Evolutionary conservation across 257 asterid genomes (phyloP), one percentile per base, ranked within the genome.

Genomic region (Verbena officinalis): DNA sequence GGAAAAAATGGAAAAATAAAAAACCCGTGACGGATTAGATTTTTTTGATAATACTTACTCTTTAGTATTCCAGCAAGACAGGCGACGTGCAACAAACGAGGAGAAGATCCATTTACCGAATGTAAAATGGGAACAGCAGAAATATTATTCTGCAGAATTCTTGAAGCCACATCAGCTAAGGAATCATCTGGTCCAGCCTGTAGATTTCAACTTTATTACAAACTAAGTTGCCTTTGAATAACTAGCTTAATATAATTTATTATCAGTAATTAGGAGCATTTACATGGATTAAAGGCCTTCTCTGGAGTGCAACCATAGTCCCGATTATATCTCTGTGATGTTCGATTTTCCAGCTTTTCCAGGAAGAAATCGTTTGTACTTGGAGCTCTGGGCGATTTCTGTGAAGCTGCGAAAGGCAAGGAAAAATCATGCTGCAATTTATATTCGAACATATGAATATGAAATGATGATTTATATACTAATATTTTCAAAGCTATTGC

Each of bases 151-250:
- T 74, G 87, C 69, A 88, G 59, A 53, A 85, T 81, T 75, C 65
- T 83, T 48, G 85, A 61, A 53, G 83, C 83, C 77, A 81, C 71
- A 13, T 73, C 82, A 24, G 77, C 82, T 59, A 88, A 75, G 8
- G 88, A 69, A 12, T 85, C 93, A 59, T 88, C 93, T n/a, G 96
- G 90, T 59, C 80, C 85, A 64, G 72, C 90, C 96, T 88, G 87
- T 71, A 31, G 71, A 20, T 61, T 51, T 63, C 58, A 34, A 51
- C 33, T 2, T 27, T 27, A 5, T 27, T 27, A 27, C 33, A 27
- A 27, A 27, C 33, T 66, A 1, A 27, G 22, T 19, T 15, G 67
- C 20, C 75, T 65, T 52, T 3, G 20, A 24, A 53, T 53, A 60
- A n/a, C n/a, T n/a, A 33, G 57, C 0, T 57, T 13, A 55, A 42